phyloP scores from a whole-genome alignment of 164 flowering plant species.

The Platanus orientalis region DNA sequence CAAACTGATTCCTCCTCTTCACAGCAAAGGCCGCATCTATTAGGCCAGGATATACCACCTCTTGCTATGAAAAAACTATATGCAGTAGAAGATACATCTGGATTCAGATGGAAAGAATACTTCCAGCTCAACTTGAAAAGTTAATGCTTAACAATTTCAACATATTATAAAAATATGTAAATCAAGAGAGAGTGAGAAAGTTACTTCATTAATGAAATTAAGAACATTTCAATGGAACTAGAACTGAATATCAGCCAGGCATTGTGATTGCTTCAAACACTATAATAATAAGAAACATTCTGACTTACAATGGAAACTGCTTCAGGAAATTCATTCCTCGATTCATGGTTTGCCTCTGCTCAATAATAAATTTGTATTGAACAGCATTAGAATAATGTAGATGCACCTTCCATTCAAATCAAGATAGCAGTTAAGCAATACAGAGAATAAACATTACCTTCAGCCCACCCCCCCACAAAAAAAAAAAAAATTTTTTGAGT shows the following conservation, averaged over 20 bases:
- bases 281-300: neutral
- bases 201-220: neutral
- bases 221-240: neutral
- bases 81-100: too few relatives aligned
- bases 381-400: constrained; percentile 1
- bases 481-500: too few relatives aligned
- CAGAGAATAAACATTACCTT: constrained; percentile 11
- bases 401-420: neutral
- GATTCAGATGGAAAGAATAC: too few relatives aligned
- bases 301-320: constrained; percentile 33
- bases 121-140: too few relatives aligned
- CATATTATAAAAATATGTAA: neutral
- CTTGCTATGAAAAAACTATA: too few relatives aligned
- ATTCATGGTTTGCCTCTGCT: constrained; percentile 29
- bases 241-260: too few relatives aligned
- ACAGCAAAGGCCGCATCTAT: too few relatives aligned
- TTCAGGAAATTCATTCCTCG: constrained; percentile 15
- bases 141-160: too few relatives aligned
- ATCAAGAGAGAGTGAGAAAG: neutral
- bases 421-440: neutral
- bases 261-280: neutral
- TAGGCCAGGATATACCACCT: too few relatives aligned
- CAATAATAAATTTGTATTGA: constrained; percentile 1
- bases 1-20: too few relatives aligned
- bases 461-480: too few relatives aligned